A percentile compares a stretch with the other conserved stretches of the same genome.
These are phyloP conservation scores for Hypericum androsaemum DNA, from an alignment of 345 rosid genomes.

Conservation along the genomic window DNA sequence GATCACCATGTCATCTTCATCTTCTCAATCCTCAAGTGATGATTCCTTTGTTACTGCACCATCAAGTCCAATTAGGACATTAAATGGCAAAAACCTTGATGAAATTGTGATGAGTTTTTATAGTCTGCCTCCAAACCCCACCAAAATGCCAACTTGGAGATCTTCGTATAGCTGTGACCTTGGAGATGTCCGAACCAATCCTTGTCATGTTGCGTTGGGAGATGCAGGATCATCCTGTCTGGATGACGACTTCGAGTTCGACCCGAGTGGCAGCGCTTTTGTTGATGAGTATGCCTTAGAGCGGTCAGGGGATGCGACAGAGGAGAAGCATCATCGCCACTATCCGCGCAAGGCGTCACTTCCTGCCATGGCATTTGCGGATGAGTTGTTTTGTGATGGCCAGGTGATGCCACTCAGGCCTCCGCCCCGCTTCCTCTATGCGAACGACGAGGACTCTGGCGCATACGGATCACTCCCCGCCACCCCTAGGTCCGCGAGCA, in stretches of 20 bases:
- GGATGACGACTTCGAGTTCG: conserved; percentile 27
- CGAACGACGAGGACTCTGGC: background rate
- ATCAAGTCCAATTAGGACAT: conserved; percentile 16
- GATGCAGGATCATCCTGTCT: background rate
- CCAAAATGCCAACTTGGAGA: background rate
- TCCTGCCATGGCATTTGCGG: conserved; percentile 48
- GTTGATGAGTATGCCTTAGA: background rate
- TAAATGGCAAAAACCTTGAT: conserved; percentile 5
- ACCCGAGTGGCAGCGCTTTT: conserved; percentile 17
- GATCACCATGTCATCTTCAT: too few relatives aligned
- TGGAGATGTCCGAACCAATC: conserved; percentile 3
- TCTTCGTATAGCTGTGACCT: background rate
- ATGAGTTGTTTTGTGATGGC: conserved; percentile 41
- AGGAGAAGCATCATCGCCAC: background rate
- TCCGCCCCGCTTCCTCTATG: conserved; percentile 25
- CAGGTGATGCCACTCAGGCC: conserved; percentile 37
- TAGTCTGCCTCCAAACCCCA: conserved; percentile 23
- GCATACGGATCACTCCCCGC: conserved; percentile 6
- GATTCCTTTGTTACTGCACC: conserved; percentile 19
- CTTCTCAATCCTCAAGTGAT: conserved; percentile 1
- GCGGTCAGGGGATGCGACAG: background rate
- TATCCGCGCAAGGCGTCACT: conserved; percentile 12
- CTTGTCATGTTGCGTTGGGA: too few relatives aligned
- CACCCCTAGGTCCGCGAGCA: conserved; percentile 13
- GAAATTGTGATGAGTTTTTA: conserved; percentile 10